Conservation (phyloP, 108 stramenopile species). For the Conticribra guillardii region DNA sequence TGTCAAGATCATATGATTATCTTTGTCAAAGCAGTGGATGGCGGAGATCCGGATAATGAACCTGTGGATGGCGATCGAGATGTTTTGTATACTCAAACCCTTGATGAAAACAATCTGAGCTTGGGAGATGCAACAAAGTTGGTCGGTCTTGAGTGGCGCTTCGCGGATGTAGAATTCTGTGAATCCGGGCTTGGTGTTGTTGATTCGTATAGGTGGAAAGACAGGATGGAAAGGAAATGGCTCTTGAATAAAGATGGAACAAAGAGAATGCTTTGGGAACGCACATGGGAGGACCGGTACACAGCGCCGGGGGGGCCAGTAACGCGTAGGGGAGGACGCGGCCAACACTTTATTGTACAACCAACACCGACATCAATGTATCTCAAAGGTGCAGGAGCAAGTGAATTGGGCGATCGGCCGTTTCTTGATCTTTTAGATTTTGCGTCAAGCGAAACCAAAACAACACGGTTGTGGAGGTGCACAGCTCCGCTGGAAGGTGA, state of each 20-base stretch:
- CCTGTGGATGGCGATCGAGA: conserved; percentile 36
- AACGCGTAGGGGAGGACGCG: conserved; percentile 28
- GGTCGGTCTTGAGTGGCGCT: conserved; percentile 42
- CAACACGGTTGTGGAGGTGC: conserved; percentile 50
- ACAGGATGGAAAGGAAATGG: conserved; percentile 44
- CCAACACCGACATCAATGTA: conserved; percentile 37
- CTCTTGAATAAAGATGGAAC: conserved; percentile 23
- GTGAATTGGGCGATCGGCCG: conserved; percentile 50
- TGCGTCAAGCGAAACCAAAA: conserved; percentile 13
- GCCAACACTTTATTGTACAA: conserved; percentile 39
- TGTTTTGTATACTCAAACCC: conserved; percentile 28
- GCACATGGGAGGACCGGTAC: conserved; percentile 48
- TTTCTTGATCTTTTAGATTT: conserved; percentile 50
- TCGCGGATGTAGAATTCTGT: conserved; percentile 21
- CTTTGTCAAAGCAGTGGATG: conserved; percentile 36
- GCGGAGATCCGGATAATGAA: conserved; percentile 33
- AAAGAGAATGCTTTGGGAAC: conserved; percentile 32
- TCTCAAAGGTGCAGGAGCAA: conserved; percentile 49
- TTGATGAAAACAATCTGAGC: conserved; percentile 7
- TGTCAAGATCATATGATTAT: conserved; percentile 18
- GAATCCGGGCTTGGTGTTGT: conserved; percentile 27
- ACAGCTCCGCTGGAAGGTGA: conserved; percentile 47
- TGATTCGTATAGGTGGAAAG: conserved; percentile 45
- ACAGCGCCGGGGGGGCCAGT: conserved; percentile 37
- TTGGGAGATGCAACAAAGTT: conserved; percentile 24